A percentile compares a stretch with the other conserved stretches of the same genome.
These are phyloP conservation scores for Epichloe brachyelytri DNA, from an alignment of 2,329 filamentous ascomycete genomes.

Conservation along the genomic window DNA sequence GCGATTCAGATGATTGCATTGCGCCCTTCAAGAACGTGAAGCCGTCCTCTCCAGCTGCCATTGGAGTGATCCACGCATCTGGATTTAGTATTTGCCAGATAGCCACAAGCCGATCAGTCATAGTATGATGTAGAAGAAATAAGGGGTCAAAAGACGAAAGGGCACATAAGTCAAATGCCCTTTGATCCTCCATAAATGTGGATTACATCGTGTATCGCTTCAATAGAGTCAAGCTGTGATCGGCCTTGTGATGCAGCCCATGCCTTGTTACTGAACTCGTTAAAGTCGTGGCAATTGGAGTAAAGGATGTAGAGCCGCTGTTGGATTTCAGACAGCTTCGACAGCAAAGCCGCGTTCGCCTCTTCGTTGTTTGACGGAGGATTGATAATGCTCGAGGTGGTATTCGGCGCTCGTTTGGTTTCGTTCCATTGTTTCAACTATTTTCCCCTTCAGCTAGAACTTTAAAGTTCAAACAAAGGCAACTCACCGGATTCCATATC, in stretches of 20 bases:
- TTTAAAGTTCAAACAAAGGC: background rate
- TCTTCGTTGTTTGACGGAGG: conserved; percentile 44
- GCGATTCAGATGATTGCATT: conserved; percentile 39
- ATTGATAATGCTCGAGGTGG: conserved; percentile 13
- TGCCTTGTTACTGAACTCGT: conserved; percentile 56
- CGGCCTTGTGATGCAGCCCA: conserved; percentile 38
- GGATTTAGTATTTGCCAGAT: conserved; percentile 69
- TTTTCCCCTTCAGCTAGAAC: background rate
- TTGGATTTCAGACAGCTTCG: conserved; percentile 40
- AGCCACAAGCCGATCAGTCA: conserved; percentile 61
- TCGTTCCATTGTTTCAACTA: conserved; percentile 47
- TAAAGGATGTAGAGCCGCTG: conserved; percentile 55
- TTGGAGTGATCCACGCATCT: conserved; percentile 49
- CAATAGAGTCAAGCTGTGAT: conserved; percentile 47
- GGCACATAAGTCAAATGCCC: conserved; percentile 58
- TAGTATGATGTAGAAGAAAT: conserved; percentile 66
- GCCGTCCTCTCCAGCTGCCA: conserved; percentile 40
- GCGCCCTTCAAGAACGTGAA: conserved; percentile 46
- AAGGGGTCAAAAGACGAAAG: conserved; percentile 69
- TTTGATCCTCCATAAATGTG: conserved; percentile 45
- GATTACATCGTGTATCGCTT: conserved; percentile 50
- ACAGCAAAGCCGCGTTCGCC: conserved; percentile 32
- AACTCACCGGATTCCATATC: conserved; percentile 44
- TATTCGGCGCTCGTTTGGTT: conserved; percentile 44
- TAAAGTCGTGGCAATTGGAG: conserved; percentile 54